phyloP scores from a whole-genome alignment of 176 grass and related monocot species.

The Bolboschoenus planiculmis region DNA sequence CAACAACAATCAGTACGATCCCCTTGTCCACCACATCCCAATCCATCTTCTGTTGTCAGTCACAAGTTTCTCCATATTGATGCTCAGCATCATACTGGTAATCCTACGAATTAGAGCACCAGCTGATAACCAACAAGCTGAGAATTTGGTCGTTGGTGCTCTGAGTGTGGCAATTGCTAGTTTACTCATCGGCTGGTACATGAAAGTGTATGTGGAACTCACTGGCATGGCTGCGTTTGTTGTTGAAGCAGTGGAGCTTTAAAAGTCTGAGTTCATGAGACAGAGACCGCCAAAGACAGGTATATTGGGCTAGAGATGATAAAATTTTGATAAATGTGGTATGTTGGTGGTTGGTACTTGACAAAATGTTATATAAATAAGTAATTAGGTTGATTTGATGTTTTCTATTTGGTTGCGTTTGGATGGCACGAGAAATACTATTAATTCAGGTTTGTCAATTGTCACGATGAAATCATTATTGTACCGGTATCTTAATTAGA shows the following conservation, averaged over 20 bases:
- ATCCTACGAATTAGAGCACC: background rate
- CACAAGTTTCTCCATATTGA: background rate
- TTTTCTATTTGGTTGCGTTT: no score
- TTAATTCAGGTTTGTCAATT: no score
- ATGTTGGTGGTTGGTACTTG: no score
- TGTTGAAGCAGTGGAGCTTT: background rate
- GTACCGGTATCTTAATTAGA: no score
- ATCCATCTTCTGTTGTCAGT: background rate
- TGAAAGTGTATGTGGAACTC: background rate
- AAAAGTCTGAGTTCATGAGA: background rate
- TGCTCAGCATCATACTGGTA: background rate
- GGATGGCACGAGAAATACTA: no score
- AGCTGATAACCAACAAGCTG: background rate
- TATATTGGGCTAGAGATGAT: no score
- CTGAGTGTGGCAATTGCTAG: background rate
- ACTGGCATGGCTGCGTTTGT: background rate
- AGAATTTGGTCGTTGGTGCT: background rate
- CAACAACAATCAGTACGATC: background rate
- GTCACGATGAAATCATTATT: no score
- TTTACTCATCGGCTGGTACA: background rate
- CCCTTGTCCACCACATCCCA: background rate
- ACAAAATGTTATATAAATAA: no score
- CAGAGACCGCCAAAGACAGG: no score
- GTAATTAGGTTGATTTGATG: no score
- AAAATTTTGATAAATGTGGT: no score